Evolutionary conservation across 805 yeast genomes (phyloP), one percentile per base, ranked within the genome.

Genomic region (Komagataella pseudopastoris): DNA sequence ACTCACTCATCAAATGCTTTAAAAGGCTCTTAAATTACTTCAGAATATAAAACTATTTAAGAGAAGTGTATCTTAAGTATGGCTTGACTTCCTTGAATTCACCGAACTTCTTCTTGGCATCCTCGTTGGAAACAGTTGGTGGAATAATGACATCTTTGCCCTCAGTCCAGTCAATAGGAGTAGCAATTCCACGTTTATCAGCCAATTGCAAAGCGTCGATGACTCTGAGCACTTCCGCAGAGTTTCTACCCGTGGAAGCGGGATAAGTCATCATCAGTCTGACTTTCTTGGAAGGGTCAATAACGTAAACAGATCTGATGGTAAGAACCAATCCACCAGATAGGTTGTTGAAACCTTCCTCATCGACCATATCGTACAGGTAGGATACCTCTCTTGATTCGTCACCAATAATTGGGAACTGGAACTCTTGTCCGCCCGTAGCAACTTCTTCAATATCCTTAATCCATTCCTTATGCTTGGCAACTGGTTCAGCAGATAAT

Each of bases 81-180:
- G 96, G 95, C 77, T 87, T 89, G 68, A 89, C 82, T 65, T 81
- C 84, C 65, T 78, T 80, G 75, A 88, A 88, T 57, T 83, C 81
- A 58, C 96, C 96, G 71, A 86, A 89, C 71, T 87, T 86, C 61
- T 78, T 78, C 72, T 80, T 77, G 46, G 88, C 90, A 51, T 75
- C 88, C 63, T 78, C 91, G 66, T 87, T 85, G 53, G 84, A 75
- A 52, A 90, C 86, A 48, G 83, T 69, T 58, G 96, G 95, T 63
- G 95, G 96, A 56, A 90, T 85, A 66, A 89, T 89, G 53, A 90
- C 96, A 65, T 89, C 96, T 61, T 87, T 79, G 58, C 96, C 96
- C 51, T 77, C 81, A 53, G 74, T 76, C 97, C 97, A 89, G 78
- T 90, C 81, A 64, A 87, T 85, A 54, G 96, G 96, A 47, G 96